Conservation (phyloP, 345 rosid genomes). For the Acer negundo region DNA sequence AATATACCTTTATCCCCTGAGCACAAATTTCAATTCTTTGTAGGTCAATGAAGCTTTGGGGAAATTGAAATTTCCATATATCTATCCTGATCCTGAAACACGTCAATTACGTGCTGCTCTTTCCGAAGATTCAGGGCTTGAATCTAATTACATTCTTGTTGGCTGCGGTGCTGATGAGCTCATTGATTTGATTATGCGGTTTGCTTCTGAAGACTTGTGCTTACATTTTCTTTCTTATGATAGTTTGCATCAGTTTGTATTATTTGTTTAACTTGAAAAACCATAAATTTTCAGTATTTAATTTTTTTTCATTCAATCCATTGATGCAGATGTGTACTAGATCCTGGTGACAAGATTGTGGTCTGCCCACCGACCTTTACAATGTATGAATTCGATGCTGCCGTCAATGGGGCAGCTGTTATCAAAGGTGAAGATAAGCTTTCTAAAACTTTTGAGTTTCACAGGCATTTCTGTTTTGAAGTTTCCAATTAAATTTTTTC, state of each 20-base stretch:
- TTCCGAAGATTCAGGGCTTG: constrained; percentile 85
- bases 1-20: constrained; percentile 21
- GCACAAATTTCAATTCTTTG: constrained; percentile 41
- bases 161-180: constrained; percentile 99
- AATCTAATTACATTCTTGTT: constrained; percentile 78
- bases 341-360: constrained; percentile 93
- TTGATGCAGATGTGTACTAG: constrained; percentile 73
- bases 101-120: constrained; percentile 81
- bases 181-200: constrained; percentile 98
- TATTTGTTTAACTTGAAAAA: neutral
- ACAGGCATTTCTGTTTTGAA: neutral
- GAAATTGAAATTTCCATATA: constrained; percentile 77
- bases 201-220: constrained; percentile 18
- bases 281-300: neutral
- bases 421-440: constrained; percentile 57
- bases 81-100: constrained; percentile 92
- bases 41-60: constrained; percentile 95
- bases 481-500: constrained; percentile 7
- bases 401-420: constrained; percentile 80
- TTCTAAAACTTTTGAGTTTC: neutral
- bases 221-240: neutral
- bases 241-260: neutral
- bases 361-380: constrained; percentile 99
- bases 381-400: constrained; percentile 98
- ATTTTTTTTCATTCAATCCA: constrained; percentile 5